Percentiles rank a stretch among this genome's conserved stretches.
Evolutionary conservation across 164 flowering plant species (phyloP).

Genomic region (Santalum album): DNA sequence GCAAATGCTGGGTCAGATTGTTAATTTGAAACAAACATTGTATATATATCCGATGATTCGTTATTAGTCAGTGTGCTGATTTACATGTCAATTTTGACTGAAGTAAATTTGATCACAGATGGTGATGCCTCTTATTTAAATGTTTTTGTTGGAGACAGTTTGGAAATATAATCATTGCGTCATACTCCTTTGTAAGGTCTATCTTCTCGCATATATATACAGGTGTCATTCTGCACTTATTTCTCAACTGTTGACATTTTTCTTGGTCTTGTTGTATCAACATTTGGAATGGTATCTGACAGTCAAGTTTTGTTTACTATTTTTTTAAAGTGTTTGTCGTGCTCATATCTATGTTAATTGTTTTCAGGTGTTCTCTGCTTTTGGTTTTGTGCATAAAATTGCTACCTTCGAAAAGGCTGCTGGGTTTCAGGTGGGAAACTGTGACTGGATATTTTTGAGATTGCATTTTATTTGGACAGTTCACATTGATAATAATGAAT

Average conservation of each 20-base stretch:
- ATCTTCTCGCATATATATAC: conserved; percentile 31
- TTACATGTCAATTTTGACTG: conserved; percentile 16
- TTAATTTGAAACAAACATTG: background rate
- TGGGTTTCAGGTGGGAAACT: conserved; percentile 68
- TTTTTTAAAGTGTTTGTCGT: background rate
- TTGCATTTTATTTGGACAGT: too few species aligned
- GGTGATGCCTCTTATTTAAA: conserved; percentile 30
- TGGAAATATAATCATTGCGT: conserved; percentile 42
- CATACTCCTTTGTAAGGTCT: conserved; percentile 44
- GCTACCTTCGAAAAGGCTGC: conserved; percentile 95
- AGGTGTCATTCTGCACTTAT: conserved; percentile 47
- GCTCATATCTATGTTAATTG: conserved; percentile 7
- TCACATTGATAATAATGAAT: background rate
- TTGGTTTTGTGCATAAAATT: conserved; percentile 92
- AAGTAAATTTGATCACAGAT: conserved; percentile 27
- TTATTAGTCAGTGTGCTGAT: background rate
- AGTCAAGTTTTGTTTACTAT: background rate
- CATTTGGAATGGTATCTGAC: conserved; percentile 7
- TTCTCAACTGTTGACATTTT: conserved; percentile 19
- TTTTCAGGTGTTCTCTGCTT: conserved; percentile 85
- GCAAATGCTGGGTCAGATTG: background rate
- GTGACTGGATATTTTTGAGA: background rate
- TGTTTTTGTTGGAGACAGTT: conserved; percentile 40
- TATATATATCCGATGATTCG: background rate
- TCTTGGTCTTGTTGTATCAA: background rate